phyloP scores from a whole-genome alignment of 345 rosid genomes.

The Angophora floribunda region DNA sequence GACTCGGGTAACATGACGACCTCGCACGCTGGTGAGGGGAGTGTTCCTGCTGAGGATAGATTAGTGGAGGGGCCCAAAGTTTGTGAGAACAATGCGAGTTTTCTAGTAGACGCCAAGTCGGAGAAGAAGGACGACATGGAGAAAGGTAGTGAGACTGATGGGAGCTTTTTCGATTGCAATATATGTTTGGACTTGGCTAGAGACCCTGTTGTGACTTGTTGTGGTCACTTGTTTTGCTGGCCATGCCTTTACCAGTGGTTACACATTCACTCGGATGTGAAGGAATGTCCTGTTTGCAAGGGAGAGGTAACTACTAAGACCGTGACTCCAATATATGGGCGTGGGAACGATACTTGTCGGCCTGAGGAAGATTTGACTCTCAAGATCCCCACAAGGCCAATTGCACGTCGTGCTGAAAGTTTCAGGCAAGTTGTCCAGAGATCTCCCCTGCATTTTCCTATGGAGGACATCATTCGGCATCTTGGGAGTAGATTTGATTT shows the following conservation, averaged over 20 bases:
- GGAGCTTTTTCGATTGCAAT: slow-evolving; percentile 71
- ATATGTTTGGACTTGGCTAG: slow-evolving; percentile 73
- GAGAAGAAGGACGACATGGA: slow-evolving; percentile 50
- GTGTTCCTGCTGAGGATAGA: slow-evolving; percentile 67
- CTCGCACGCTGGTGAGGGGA: slow-evolving; percentile 88
- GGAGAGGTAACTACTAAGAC: slow-evolving; percentile 74
- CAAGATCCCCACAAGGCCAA: slow-evolving; percentile 74
- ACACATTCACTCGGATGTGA: slow-evolving; percentile 63
- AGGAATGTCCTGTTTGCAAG: slow-evolving; percentile 93
- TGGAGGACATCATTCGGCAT: slow-evolving; percentile 34
- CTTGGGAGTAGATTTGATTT: slow-evolving; percentile 14
- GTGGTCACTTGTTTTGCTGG: slow-evolving; percentile 97
- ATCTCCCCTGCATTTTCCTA: slow-evolving; percentile 50
- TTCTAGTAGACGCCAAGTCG: slow-evolving; percentile 24
- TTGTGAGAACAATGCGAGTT: slow-evolving; percentile 57
- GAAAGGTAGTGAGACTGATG: slow-evolving; percentile 39
- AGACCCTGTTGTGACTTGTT: slow-evolving; percentile 86
- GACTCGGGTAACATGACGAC: slow-evolving; percentile 29
- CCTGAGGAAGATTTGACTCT: slow-evolving; percentile 42
- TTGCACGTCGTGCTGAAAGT: slow-evolving; percentile 71
- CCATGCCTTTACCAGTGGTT: slow-evolving; percentile 79
- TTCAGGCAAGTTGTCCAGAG: slow-evolving; percentile 69
- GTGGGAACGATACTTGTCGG: slow-evolving; percentile 38
- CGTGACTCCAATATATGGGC: slow-evolving; percentile 79
- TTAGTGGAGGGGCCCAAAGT: slow-evolving; percentile 37